Base-by-base conservation (phyloP, 2,329 filamentous ascomycete genomes). In the Ilyonectria mors-panacis region DNA sequence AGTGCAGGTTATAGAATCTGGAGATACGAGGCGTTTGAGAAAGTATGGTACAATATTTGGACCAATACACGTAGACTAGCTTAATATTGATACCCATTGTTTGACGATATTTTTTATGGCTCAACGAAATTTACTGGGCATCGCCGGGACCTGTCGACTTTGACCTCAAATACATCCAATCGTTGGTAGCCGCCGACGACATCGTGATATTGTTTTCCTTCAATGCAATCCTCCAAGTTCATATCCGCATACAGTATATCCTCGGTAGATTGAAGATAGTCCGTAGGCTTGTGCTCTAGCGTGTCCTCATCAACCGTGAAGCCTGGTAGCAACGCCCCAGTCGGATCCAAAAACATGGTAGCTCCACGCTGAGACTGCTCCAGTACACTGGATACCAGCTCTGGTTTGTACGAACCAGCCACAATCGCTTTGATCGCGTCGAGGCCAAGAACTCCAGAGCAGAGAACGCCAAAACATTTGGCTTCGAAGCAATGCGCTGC, bases 401-500 rank as follows among this genome's bases (percentile, higher is more conserved):
- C 7, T 7, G 30, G 63, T 30, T 78, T 67, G 2, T 67, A 67
- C 1, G 80, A 75, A 0, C 78, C 79, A 0, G 70, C 71, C 0
- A 78, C 68, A 4, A 83, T 70, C 0, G 69, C 67, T 2, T 82
- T 76, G 3, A 85, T 79, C 0, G 80, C 80, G 17, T 82, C 78
- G 0, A 80, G 48, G 21, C 81, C 83, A 0, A 88, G 74, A 23
- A 81, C 72, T 0, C 82, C 83, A 0, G 84, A 80, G 67, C 85
- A 86, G 17, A 87, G 73, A 1, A 89, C 81, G 0, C 86, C 87
- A 53, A 88, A 89, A 48, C 83, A 86, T 68, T 89, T 89, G 0
- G 85, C 86, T 62, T 89, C 87, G 68, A 89, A 89, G 68, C 86
- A 88, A 72, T 89, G 86, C 0, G 85, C 86, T 0, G 86, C 86